Evolutionary conservation across 2,329 filamentous ascomycete genomes (phyloP).

Genomic region (Aspergillus amoenus): DNA sequence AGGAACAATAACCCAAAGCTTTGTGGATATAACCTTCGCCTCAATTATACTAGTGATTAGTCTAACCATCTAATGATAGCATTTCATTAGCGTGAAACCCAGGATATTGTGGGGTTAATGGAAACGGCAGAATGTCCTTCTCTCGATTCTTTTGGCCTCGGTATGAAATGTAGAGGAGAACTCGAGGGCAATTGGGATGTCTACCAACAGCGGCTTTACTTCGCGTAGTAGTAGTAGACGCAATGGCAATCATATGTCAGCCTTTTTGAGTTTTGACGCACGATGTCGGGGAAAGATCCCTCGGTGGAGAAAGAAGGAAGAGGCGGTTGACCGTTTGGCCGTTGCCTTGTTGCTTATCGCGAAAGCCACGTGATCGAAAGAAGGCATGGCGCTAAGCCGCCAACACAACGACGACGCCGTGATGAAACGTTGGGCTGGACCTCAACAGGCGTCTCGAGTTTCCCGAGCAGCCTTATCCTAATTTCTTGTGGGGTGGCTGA

Average conservation of each 20-base stretch:
- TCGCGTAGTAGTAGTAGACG: background rate
- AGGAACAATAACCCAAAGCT: constrained; percentile 2
- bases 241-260: background rate
- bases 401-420: constrained; percentile 18
- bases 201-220: background rate
- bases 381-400: constrained; percentile 17
- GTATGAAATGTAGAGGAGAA: background rate
- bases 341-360: constrained; percentile 12
- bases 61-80: background rate
- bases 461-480: background rate
- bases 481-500: constrained; percentile 4
- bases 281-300: background rate
- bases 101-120: background rate
- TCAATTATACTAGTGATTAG: background rate
- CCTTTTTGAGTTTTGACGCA: background rate
- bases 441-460: constrained; percentile 11
- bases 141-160: background rate
- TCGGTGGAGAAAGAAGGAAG: background rate
- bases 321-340: background rate
- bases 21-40: background rate
- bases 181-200: background rate
- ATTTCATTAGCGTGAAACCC: background rate
- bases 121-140: background rate
- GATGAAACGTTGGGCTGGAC: constrained; percentile 17
- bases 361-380: constrained; percentile 19